phyloP scores from a whole-genome alignment of 108 stramenopile genomes.

The Fistulifera pelliculosa region DNA sequence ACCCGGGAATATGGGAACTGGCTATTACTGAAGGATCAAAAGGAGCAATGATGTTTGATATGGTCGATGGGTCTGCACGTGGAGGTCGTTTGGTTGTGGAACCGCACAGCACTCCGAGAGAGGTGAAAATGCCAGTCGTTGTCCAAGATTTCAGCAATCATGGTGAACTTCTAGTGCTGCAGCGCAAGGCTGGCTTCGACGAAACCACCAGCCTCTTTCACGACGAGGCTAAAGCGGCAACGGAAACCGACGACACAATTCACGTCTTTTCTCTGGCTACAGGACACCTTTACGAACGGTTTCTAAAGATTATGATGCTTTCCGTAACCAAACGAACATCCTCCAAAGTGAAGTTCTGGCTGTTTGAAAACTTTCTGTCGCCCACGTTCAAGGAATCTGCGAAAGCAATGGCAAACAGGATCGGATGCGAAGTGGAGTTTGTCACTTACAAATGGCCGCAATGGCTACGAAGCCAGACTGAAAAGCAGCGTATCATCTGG shows the following conservation, averaged over 20 bases:
- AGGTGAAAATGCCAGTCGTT: conserved; percentile 40
- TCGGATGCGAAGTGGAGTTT: conserved; percentile 86
- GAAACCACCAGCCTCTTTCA: conserved; percentile 56
- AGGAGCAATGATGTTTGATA: conserved; percentile 86
- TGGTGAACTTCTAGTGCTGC: conserved; percentile 43
- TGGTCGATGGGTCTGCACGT: conserved; percentile 49
- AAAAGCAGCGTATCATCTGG: conserved; percentile 99
- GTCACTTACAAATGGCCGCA: conserved; percentile 99
- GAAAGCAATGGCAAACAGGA: conserved; percentile 62
- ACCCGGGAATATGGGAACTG: conserved; percentile 88
- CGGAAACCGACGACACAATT: conserved; percentile 62
- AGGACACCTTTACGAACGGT: conserved; percentile 95
- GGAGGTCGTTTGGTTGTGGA: conserved; percentile 11
- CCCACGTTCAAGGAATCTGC: conserved; percentile 91
- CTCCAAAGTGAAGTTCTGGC: conserved; percentile 96
- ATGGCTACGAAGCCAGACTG: conserved; percentile 94
- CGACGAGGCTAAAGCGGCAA: not conserved
- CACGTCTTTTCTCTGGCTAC: conserved; percentile 97
- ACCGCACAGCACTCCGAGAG: conserved; percentile 7
- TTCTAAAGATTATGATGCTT: conserved; percentile 99
- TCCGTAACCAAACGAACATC: conserved; percentile 91
- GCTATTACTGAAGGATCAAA: conserved; percentile 58
- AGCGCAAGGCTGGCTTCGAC: conserved; percentile 36
- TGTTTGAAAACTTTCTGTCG: conserved; percentile 94
- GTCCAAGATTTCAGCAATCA: conserved; percentile 60